Evolutionary conservation across 495 filamentous ascomycete species (phyloP).

Genomic region (Aspergillus conjunctus): DNA sequence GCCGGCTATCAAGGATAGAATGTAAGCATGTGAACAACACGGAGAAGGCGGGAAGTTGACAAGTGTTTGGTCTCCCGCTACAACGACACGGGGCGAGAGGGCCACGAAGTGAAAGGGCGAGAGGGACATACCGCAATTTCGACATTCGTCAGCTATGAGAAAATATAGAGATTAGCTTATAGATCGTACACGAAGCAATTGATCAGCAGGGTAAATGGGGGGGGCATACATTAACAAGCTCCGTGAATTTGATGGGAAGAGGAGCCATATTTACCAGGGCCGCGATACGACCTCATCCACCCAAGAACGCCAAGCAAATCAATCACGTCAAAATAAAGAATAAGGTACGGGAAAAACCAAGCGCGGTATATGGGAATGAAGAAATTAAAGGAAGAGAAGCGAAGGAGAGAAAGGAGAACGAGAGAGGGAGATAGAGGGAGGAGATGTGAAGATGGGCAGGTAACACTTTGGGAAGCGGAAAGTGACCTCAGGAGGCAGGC

Average conservation of each 20-base stretch:
- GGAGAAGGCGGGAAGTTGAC: constrained; percentile 4
- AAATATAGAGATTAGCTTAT: constrained; percentile 29
- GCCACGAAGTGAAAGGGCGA: constrained; percentile 18
- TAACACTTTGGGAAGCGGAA: constrained; percentile 31
- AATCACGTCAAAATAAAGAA: constrained; percentile 25
- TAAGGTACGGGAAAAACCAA: constrained; percentile 29
- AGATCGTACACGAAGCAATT: constrained; percentile 4
- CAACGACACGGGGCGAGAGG: constrained; percentile 28
- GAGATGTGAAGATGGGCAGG: constrained; percentile 26
- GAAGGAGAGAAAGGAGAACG: constrained; percentile 22
- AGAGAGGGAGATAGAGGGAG: constrained; percentile 24
- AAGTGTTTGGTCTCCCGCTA: constrained; percentile 11
- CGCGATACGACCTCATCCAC: constrained; percentile 54
- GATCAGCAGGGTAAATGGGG: constrained; percentile 8
- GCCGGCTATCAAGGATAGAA: constrained; percentile 52
- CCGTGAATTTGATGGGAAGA: constrained; percentile 92
- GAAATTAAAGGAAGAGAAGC: constrained; percentile 23
- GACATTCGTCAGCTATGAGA: constrained; percentile 66
- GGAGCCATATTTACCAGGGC: constrained; percentile 66
- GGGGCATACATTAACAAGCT: constrained; percentile 78
- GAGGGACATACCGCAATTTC: constrained; percentile 74
- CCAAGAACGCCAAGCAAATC: constrained; percentile 50
- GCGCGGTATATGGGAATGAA: constrained; percentile 24
- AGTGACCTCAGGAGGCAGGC: constrained; percentile 51
- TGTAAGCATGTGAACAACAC: constrained; percentile 42